phyloP scores from a whole-genome alignment of 305 asterid genomes.

The Rubia peregrina region DNA sequence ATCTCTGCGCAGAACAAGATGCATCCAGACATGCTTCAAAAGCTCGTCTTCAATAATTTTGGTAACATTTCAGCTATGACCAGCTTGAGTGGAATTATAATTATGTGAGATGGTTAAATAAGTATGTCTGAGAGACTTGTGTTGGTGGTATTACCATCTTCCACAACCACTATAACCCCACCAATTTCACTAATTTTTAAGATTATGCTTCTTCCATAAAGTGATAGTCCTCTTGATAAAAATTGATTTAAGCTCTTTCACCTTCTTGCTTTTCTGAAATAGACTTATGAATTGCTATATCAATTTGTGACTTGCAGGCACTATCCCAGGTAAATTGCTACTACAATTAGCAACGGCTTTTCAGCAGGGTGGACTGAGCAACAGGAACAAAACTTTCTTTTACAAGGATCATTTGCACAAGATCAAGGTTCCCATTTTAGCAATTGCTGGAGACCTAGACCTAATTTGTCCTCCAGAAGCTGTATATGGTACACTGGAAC shows the following conservation, averaged over 20 bases:
- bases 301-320: conserved; percentile 18
- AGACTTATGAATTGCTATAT: conserved; percentile 3
- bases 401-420: conserved; percentile 27
- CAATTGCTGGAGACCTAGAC: conserved; percentile 30
- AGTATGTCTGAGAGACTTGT: background rate
- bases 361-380: conserved; percentile 22
- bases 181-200: background rate
- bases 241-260: background rate
- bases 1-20: conserved; percentile 27
- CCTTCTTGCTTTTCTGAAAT: background rate
- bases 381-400: conserved; percentile 20
- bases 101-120: background rate
- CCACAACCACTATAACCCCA: background rate
- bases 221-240: too few relatives aligned
- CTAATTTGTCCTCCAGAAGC: conserved; percentile 28
- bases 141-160: background rate
- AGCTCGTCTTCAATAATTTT: conserved; percentile 25
- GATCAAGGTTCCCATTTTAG: conserved; percentile 24
- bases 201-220: too few relatives aligned
- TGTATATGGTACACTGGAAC: conserved; percentile 18
- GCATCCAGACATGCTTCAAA: conserved; percentile 23
- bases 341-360: conserved; percentile 24
- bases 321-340: conserved; percentile 25
- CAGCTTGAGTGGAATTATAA: background rate
- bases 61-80: conserved; percentile 9